Conservation (phyloP, 306 rosid species). For the Acacia melanoxylon region DNA sequence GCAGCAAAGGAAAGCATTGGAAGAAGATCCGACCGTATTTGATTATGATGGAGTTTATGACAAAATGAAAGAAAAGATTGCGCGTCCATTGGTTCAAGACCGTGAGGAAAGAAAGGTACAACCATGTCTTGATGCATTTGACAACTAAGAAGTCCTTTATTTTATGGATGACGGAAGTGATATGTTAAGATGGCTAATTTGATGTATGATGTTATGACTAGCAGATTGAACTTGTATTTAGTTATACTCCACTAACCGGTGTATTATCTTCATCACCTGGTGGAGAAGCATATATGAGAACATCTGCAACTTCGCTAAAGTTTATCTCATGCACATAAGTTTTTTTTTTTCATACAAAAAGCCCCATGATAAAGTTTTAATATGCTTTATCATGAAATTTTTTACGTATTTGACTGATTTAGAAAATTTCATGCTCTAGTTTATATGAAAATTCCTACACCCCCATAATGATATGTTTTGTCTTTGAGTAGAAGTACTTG, state of each 20-base stretch:
- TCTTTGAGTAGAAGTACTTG: neutral
- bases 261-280: neutral
- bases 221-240: neutral
- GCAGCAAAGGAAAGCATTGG: constrained; percentile 79
- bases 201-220: neutral
- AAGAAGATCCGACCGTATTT: constrained; percentile 79
- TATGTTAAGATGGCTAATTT: neutral
- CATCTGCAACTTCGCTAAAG: neutral
- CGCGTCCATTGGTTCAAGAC: constrained; percentile 65
- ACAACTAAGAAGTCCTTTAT: neutral
- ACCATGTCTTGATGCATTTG: neutral
- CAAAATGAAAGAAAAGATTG: constrained; percentile 68
- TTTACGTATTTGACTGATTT: neutral
- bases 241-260: neutral
- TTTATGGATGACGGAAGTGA: neutral
- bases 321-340: neutral
- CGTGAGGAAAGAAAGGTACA: constrained; percentile 73
- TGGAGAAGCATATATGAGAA: neutral
- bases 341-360: too few relatives aligned
- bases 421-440: neutral
- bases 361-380: neutral
- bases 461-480: neutral
- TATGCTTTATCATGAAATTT: neutral
- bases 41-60: constrained; percentile 91
- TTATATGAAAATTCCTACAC: neutral